phyloP scores from a whole-genome alignment of 345 rosid species.

The Corymbia maculata region DNA sequence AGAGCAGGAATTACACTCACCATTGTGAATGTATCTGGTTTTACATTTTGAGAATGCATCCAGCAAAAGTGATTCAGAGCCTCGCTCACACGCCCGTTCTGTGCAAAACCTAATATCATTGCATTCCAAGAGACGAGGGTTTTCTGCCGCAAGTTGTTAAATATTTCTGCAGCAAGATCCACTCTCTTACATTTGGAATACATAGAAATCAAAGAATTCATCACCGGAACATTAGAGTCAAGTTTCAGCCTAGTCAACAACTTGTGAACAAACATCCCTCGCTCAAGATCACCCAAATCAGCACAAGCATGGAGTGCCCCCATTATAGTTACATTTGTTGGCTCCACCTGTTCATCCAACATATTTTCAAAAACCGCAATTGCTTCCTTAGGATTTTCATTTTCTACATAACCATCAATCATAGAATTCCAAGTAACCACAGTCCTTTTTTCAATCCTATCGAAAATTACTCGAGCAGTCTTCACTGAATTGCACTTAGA shows the following conservation, averaged over 20 bases:
- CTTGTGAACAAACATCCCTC: conserved; percentile 54
- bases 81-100: conserved; percentile 53
- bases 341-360: conserved; percentile 57
- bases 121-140: conserved; percentile 85
- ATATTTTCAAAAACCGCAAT: conserved; percentile 42
- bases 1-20: conserved; percentile 76
- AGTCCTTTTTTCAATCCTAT: conserved; percentile 39
- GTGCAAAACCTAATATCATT: conserved; percentile 69
- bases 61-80: conserved; percentile 53
- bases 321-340: conserved; percentile 64
- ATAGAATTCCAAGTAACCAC: conserved; percentile 86
- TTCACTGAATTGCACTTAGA: conserved; percentile 47
- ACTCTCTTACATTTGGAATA: conserved; percentile 65
- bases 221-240: conserved; percentile 41
- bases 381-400: conserved; percentile 55
- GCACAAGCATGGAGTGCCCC: conserved; percentile 69
- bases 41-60: conserved; percentile 27
- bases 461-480: conserved; percentile 45
- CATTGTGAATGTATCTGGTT: conserved; percentile 67
- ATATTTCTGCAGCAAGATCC: conserved; percentile 43
- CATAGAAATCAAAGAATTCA: conserved; percentile 80
- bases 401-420: conserved; percentile 73
- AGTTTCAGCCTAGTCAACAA: conserved; percentile 30
- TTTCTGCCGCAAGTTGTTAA: conserved; percentile 33
- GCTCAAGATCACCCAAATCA: conserved; percentile 48